Percentiles rank a stretch among this genome's conserved stretches.
Conservation (phyloP, 805 yeast species). For the Barnettozyma wickerhamii region DNA sequence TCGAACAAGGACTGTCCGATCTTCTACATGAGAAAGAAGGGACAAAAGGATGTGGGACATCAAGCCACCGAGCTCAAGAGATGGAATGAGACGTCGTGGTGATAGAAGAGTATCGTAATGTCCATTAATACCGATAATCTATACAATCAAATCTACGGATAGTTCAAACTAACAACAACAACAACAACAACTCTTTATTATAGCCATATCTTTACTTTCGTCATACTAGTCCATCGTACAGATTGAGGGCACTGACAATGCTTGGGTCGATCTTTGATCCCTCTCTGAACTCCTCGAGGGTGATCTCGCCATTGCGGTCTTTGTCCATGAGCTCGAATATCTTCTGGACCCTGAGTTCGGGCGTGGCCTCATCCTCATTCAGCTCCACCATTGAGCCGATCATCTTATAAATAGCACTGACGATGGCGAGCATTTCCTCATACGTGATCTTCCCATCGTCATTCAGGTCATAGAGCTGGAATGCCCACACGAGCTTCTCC, state of each 20-base stretch:
- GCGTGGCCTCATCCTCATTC: conserved; percentile 87
- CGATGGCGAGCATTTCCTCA: conserved; percentile 75
- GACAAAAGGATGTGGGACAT: conserved; percentile 37
- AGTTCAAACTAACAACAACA: not conserved
- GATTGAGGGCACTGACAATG: conserved; percentile 67
- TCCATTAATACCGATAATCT: not conserved
- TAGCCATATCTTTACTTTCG: no score
- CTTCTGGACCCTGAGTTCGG: conserved; percentile 80
- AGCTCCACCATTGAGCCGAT: conserved; percentile 90
- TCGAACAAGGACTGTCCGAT: conserved; percentile 96
- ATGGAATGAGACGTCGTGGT: conserved; percentile 33
- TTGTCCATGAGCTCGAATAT: conserved; percentile 73
- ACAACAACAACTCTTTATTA: no score
- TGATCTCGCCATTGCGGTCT: conserved; percentile 62
- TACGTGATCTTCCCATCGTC: conserved; percentile 72
- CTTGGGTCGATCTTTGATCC: conserved; percentile 77
- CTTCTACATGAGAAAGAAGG: conserved; percentile 84
- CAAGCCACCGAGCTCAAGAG: conserved; percentile 35
- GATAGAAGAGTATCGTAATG: not conserved
- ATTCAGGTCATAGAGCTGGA: conserved; percentile 80
- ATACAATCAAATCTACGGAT: not conserved
- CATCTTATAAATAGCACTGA: conserved; percentile 87
- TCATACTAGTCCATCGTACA: conserved; percentile 77
- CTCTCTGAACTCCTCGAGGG: conserved; percentile 79
- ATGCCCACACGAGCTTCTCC: conserved; percentile 88